Base-by-base conservation (phyloP, 2,329 filamentous ascomycete genomes). In the Nemania sp. region DNA sequence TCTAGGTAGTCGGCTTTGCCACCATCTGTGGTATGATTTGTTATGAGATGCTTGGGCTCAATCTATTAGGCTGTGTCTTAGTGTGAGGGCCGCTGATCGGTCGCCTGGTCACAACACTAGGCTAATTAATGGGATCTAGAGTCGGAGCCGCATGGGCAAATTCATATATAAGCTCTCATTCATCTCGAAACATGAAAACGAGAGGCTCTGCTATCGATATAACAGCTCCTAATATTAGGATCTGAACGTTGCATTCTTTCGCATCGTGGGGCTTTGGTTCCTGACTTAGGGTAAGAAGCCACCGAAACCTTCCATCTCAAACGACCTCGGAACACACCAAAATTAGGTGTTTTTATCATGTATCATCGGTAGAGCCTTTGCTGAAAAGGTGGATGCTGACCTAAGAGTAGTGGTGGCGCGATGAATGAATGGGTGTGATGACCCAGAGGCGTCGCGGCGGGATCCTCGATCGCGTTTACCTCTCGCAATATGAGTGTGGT, bases 341-440 rank as follows among this genome's bases (percentile, higher is more conserved):
- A 45, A 45, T 45, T 45, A 15, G 41, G 41, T 45, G 41, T 45
- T 45, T n/a, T 15, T 15, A 20, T 45, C 41, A 45, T 45, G 41
- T 45, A 45, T 45, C 41, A 45, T n/a, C 15, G 41, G 41, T 45
- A 45, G 41, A 45, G 41, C 10, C 41, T 45, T 20, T 5, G n/a
- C 41, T 20, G 41, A n/a, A 45, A 45, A 45, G 41, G 5, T 8
- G 41, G 41, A 15, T 45, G 6, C 41, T 20, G 41, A 15, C 41
- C 41, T 20, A 15, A 20, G 18, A 45, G 41, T 15, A 45, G 41
- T 45, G 41, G 41, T 45, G 41, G 41, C 41, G 41, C 41, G n/a
- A 45, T 45, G 7, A 15, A 45, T 45, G 41, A 45, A 45, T 45
- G 41, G 45, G 45, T 47, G 20, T 47, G n/a, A n/a, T 47, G 45